Conservation (phyloP, 2,329 filamentous ascomycete species). For the Septoria linicola region DNA sequence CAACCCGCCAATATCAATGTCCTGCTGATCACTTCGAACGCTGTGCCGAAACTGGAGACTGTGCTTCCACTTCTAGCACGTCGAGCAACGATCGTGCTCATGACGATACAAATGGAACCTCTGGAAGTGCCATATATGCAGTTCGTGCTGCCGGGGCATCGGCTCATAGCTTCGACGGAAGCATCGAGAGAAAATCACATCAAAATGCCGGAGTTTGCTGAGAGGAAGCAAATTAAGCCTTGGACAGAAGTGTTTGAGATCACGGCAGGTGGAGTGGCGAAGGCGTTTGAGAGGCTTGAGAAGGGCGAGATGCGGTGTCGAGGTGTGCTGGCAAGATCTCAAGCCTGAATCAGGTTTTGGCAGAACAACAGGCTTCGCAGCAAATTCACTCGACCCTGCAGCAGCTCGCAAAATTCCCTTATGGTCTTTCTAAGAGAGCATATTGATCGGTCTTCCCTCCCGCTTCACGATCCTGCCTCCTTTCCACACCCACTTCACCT, state of each 20-base stretch:
- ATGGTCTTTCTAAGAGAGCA: conserved; percentile 5
- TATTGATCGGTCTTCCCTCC: conserved; percentile 15
- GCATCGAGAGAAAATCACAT: conserved; percentile 35
- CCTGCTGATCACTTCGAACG: conserved; percentile 36
- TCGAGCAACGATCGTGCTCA: conserved; percentile 37
- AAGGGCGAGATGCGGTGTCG: conserved; percentile 49
- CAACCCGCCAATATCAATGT: conserved; percentile 30
- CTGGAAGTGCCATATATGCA: conserved; percentile 37
- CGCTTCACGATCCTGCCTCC: conserved; percentile 45
- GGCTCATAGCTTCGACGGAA: conserved; percentile 37
- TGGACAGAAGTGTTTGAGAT: conserved; percentile 47
- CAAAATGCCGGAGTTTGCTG: conserved; percentile 48
- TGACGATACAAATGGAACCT: conserved; percentile 37
- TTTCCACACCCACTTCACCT: conserved; percentile 52
- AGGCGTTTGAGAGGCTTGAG: conserved; percentile 44
- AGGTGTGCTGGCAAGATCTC: conserved; percentile 37
- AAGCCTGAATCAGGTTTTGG: too few species aligned
- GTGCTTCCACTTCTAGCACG: conserved; percentile 34
- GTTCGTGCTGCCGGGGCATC: conserved; percentile 38
- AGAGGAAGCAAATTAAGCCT: conserved; percentile 45
- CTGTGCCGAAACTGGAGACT: conserved; percentile 30
- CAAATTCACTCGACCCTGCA: too few species aligned
- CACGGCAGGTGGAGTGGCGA: conserved; percentile 41
- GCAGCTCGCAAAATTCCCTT: too few species aligned
- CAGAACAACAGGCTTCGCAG: too few species aligned